Base-by-base conservation (phyloP, 441 rosid species). In the Mallotus repandus region DNA sequence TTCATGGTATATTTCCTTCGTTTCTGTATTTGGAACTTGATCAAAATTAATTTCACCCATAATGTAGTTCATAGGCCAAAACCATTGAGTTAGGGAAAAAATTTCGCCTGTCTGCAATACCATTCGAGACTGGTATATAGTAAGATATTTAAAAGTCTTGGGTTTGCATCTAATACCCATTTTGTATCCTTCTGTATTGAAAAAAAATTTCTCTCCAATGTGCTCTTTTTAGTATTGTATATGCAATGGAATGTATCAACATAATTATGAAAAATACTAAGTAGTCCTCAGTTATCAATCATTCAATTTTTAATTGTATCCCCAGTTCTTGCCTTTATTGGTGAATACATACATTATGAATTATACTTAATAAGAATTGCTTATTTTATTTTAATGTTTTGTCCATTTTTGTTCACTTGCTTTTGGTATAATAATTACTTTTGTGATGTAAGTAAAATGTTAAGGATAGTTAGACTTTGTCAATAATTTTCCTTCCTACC, bases 1-100 rank as follows among this genome's bases (percentile, higher is more conserved):
- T 66, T 32, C 76, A 46, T 21, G 84, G 90, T 85, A 79, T 29
- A 41, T 15, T 8, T 5, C 63, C n/a, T 56, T 43, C 8, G 2
- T 14, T 5, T 38, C 45, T 58, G 72, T 56, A 25, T 72, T 54
- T 53, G 60, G 4, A 46, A 63, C 62, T 73, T 8, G 2, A 56
- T 8, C 9, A 56, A 56, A 56, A 8, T 1, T 0, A 4, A 16
- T 56, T 16, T 18, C 57, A 54, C 32, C 7, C 21, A 25, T 56
- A 53, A 5, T 6, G 9, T 18, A 18, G 57, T 53, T 18, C 29
- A 4, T 3, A 18, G 21, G 21, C 57, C 53, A 49, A 49, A 3
- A 3, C 4, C 2, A 4, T 53, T 16, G 3, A 10, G 57, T 15
- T 53, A 53, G 57, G 21, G 7, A 53, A 3, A 5, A 4, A 54